A percentile compares a stretch with the other conserved stretches of the same genome.
Evolutionary conservation across 768 basidiomycete species (phyloP).

Genomic region (Strobilomyces echinocephalus): DNA sequence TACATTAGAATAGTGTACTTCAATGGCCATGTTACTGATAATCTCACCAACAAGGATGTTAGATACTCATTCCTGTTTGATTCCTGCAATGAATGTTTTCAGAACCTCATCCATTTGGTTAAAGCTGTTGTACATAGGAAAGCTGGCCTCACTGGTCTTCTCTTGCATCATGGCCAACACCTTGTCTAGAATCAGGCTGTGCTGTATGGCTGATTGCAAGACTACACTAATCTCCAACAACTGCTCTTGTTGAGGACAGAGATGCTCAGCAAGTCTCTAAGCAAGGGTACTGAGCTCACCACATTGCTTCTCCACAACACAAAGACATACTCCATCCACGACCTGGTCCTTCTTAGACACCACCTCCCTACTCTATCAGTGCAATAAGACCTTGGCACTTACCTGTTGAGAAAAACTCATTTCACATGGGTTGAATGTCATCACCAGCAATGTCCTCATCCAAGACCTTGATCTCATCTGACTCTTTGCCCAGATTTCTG

Average conservation of each 20-base stretch:
- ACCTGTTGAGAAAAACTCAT: conserved; percentile 5
- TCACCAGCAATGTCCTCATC: not conserved
- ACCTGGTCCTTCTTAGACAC: not conserved
- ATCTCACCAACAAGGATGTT: not conserved
- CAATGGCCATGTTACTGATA: not conserved
- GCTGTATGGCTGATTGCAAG: too few relatives aligned
- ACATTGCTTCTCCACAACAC: not conserved
- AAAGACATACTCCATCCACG: not conserved
- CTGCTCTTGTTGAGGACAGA: too few relatives aligned
- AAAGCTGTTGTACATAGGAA: too few relatives aligned
- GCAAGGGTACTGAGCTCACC: conserved; percentile 4
- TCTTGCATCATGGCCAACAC: too few relatives aligned
- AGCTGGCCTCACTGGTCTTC: too few relatives aligned
- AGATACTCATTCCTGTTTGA: too few relatives aligned
- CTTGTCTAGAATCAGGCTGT: too few relatives aligned
- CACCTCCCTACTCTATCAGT: not conserved
- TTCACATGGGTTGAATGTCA: not conserved
- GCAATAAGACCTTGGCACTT: not conserved
- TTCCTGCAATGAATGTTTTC: too few relatives aligned
- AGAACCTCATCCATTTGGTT: too few relatives aligned
- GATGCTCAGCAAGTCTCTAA: conserved; percentile 13
- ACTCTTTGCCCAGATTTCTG: conserved; percentile 3
- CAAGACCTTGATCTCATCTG: not conserved
- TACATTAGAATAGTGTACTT: not conserved
- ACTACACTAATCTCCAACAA: too few relatives aligned